Percentiles rank a stretch among this genome's conserved stretches.
phyloP scores from a whole-genome alignment of 306 rosid genomes.

The Prunus dulcis region DNA sequence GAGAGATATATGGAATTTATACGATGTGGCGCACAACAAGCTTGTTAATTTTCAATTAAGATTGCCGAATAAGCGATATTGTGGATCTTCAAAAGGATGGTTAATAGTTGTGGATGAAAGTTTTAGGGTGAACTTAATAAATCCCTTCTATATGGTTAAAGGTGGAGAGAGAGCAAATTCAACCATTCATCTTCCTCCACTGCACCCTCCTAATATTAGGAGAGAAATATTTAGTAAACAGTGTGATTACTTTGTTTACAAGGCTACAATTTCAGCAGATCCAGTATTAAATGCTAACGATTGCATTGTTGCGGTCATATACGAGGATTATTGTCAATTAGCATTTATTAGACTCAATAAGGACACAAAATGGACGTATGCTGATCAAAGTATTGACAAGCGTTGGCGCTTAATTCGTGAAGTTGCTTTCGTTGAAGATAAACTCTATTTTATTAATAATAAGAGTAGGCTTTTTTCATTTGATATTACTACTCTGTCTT shows the following conservation, averaged over 20 bases:
- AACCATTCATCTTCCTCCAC: background rate
- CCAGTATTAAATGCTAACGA: too few species aligned
- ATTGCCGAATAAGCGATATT: background rate
- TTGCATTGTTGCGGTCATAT: too few species aligned
- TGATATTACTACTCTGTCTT: background rate
- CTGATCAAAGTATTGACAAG: background rate
- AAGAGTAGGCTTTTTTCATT: background rate
- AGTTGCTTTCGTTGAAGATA: background rate
- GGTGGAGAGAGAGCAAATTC: too few species aligned
- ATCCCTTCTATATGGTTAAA: background rate
- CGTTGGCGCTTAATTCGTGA: background rate
- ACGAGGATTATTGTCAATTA: too few species aligned
- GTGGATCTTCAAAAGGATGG: background rate
- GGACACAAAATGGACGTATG: too few species aligned
- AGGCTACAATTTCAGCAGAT: too few species aligned
- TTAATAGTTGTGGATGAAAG: background rate
- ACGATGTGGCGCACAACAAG: background rate
- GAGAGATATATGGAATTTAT: background rate
- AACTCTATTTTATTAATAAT: too few species aligned
- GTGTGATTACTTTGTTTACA: too few species aligned
- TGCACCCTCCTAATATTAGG: too few species aligned
- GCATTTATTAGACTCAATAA: too few species aligned
- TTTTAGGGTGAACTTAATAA: background rate
- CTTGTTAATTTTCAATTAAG: background rate
- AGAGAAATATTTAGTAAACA: too few species aligned